Conservation (phyloP, 2,329 filamentous ascomycete genomes). For the Dactylellina drechsleri region DNA sequence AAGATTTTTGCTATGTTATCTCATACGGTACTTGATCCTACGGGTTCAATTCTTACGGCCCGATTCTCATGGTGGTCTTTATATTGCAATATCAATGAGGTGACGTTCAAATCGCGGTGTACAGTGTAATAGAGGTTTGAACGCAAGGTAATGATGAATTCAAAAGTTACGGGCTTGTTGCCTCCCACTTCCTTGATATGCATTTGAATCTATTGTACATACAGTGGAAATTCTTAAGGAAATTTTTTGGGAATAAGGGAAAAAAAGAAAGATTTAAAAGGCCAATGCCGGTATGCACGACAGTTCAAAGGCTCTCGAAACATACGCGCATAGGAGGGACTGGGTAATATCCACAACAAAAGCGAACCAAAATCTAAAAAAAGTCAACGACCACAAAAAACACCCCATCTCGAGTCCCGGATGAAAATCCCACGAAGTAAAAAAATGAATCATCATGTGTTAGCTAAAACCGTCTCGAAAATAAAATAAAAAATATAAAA, state of each 20-base stretch:
- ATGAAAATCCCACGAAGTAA: conserved; percentile 23
- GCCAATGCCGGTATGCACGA: not conserved
- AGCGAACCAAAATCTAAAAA: conserved; percentile 23
- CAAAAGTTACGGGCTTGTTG: not conserved
- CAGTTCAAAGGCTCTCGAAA: not conserved
- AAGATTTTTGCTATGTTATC: no score
- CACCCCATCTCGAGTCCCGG: conserved; percentile 19
- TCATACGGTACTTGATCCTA: no score
- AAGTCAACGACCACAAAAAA: conserved; percentile 15
- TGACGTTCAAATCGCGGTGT: conserved; percentile 32
- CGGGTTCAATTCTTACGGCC: no score
- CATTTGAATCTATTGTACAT: conserved; percentile 36
- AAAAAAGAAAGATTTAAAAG: conserved; percentile 3
- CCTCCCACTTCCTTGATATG: conserved; percentile 7
- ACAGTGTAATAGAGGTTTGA: not conserved
- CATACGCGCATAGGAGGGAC: not conserved
- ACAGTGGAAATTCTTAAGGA: conserved; percentile 1
- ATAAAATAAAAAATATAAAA: not conserved
- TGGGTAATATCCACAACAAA: not conserved
- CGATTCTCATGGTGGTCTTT: no score
- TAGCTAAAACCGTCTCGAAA: conserved; percentile 5
- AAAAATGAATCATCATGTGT: conserved; percentile 1
- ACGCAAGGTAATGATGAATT: not conserved
- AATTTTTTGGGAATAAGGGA: not conserved
- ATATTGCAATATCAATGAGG: not conserved